A percentile compares a stretch with the other conserved stretches of the same genome.
phyloP scores from a whole-genome alignment of 805 yeast genomes.

The Cyberlindnera sargentensis region DNA sequence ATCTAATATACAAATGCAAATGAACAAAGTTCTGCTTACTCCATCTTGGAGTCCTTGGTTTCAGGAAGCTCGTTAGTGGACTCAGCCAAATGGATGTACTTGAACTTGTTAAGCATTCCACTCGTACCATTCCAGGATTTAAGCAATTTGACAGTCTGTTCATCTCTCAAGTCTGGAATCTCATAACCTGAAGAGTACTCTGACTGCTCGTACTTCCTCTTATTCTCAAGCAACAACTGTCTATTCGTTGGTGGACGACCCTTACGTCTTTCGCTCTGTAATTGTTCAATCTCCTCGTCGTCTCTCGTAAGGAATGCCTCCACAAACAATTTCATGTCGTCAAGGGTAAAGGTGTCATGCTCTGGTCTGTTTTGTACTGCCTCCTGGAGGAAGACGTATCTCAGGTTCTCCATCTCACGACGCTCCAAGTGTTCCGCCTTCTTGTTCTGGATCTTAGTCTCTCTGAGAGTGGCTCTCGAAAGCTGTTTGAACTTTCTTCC shows the following conservation, averaged over 20 bases:
- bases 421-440: constrained; percentile 52
- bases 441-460: constrained; percentile 55
- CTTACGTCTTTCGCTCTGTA: constrained; percentile 63
- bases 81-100: constrained; percentile 24
- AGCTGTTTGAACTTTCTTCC: constrained; percentile 85
- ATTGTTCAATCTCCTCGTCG: constrained; percentile 64
- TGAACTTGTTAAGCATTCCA: constrained; percentile 67
- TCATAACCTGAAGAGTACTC: constrained; percentile 63
- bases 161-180: constrained; percentile 66
- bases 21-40: constrained; percentile 1
- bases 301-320: constrained; percentile 59
- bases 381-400: constrained; percentile 55
- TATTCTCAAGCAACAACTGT: constrained; percentile 60
- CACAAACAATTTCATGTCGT: constrained; percentile 56
- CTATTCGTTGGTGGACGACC: constrained; percentile 77
- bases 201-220: constrained; percentile 51
- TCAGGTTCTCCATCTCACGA: constrained; percentile 51
- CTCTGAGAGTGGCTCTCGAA: constrained; percentile 82
- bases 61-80: constrained; percentile 10
- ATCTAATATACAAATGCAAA: constrained; percentile 1
- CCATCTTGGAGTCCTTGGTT: constrained; percentile 3
- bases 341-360: constrained; percentile 38
- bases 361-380: constrained; percentile 38
- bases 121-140: constrained; percentile 75
- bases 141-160: constrained; percentile 49